These are phyloP conservation scores for Zoysia matrella DNA, from an alignment of 202 grass and related monocot genomes.

Conservation along the genomic window DNA sequence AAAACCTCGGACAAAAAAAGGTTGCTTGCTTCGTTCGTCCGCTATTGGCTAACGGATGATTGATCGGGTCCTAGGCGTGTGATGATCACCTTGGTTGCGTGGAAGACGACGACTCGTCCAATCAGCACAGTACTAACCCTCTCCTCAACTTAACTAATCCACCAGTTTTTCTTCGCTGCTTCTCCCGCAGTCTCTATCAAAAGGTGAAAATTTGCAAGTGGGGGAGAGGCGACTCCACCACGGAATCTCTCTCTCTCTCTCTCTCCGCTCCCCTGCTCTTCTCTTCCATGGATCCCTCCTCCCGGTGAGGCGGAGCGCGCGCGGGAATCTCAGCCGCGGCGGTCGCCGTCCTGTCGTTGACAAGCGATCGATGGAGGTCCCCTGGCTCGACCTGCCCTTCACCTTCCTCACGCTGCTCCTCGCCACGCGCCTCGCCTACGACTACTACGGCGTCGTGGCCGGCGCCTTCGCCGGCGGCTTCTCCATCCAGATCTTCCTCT, in stretches of 20 bases:
- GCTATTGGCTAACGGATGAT: background rate
- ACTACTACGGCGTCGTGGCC: too few species aligned
- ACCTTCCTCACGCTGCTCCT: slow-evolving; percentile 52
- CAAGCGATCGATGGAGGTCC: slow-evolving; percentile 48
- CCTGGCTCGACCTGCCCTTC: slow-evolving; percentile 63
- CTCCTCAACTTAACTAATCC: background rate
- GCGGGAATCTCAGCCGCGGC: background rate
- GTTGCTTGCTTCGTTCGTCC: background rate
- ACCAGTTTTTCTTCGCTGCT: background rate
- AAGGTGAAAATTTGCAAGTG: slow-evolving; percentile 27
- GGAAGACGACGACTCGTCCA: slow-evolving; percentile 3
- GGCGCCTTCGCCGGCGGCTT: too few species aligned
- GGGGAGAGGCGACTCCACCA: background rate
- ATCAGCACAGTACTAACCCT: background rate
- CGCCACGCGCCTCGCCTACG: too few species aligned
- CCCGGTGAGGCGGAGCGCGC: slow-evolving; percentile 11
- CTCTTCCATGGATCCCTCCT: slow-evolving; percentile 30
- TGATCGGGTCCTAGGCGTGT: background rate
- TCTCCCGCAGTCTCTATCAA: background rate
- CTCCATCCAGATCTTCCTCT: too few species aligned
- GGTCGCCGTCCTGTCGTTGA: background rate
- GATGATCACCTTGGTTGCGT: slow-evolving; percentile 18
- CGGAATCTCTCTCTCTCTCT: background rate
- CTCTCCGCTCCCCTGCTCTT: background rate
- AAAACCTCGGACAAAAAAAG: background rate